These are phyloP conservation scores for Pseudopithomyces maydicus DNA, from an alignment of 2,329 filamentous ascomycete species.

Conservation along the genomic window DNA sequence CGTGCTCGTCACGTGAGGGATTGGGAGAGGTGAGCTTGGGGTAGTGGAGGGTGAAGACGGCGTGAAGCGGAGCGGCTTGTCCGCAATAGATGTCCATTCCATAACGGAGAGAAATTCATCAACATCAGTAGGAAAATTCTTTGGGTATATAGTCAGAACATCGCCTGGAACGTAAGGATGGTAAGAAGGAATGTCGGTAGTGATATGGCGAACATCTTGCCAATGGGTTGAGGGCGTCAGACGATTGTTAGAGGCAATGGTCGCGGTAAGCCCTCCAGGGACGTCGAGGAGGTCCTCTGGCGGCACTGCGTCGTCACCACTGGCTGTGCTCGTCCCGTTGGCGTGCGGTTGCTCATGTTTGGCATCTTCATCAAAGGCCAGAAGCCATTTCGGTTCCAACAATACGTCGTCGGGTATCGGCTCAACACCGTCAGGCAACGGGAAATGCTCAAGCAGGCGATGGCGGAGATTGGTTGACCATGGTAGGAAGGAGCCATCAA, in stretches of 20 bases:
- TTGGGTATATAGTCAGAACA: conserved; percentile 80
- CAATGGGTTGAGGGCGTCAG: conserved; percentile 80
- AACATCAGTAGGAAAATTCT: conserved; percentile 85
- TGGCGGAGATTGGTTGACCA: conserved; percentile 74
- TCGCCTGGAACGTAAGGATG: conserved; percentile 72
- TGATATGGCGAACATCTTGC: conserved; percentile 90
- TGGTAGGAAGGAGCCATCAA: conserved; percentile 79
- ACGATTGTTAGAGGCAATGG: conserved; percentile 68
- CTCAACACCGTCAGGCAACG: conserved; percentile 67
- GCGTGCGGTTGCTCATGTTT: background rate
- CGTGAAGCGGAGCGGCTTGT: conserved; percentile 66
- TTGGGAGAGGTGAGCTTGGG: conserved; percentile 45
- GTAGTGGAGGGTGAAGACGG: conserved; percentile 33
- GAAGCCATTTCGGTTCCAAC: conserved; percentile 74
- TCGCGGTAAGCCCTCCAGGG: conserved; percentile 61
- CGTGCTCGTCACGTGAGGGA: conserved; percentile 45
- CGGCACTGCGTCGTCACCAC: conserved; percentile 27
- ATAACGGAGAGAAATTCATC: conserved; percentile 76
- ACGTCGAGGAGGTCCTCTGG: conserved; percentile 61
- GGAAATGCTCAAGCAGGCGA: conserved; percentile 69
- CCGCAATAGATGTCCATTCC: conserved; percentile 76
- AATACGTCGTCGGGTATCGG: conserved; percentile 77
- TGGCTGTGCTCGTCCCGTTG: background rate
- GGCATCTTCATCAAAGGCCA: conserved; percentile 48
- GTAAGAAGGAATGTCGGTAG: conserved; percentile 55